These are phyloP conservation scores for Pythium pyrilobum DNA, from an alignment of 352 stramenopile species.

Conservation along the genomic window DNA sequence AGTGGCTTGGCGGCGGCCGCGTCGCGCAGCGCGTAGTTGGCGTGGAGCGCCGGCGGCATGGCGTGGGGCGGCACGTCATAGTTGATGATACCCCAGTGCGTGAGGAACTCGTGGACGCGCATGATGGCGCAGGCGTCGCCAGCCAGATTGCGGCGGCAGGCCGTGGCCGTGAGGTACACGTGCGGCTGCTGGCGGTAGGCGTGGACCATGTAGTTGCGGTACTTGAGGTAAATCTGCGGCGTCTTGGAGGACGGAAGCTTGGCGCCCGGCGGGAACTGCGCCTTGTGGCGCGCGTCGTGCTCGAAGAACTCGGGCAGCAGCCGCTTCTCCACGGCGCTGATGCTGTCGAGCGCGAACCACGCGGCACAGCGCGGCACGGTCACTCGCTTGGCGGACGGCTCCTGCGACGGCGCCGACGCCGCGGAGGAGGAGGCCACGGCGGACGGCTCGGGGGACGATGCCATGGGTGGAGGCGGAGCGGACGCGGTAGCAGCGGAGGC, in stretches of 20 bases:
- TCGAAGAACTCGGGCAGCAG: slow-evolving; percentile 84
- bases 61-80: slow-evolving; percentile 75
- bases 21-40: slow-evolving; percentile 53
- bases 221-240: slow-evolving; percentile 72
- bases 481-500: no score
- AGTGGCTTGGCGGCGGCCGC: not conserved
- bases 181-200: slow-evolving; percentile 73
- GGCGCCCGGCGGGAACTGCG: slow-evolving; percentile 17
- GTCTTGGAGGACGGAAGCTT: slow-evolving; percentile 37
- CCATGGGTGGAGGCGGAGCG: no score
- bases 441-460: not conserved
- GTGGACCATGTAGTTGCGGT: slow-evolving; percentile 86
- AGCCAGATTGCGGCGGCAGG: slow-evolving; percentile 73
- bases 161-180: slow-evolving; percentile 79
- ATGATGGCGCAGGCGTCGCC: slow-evolving; percentile 80
- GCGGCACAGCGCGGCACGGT: slow-evolving; percentile 63
- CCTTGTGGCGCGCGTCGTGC: slow-evolving; percentile 15
- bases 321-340: slow-evolving; percentile 76
- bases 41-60: slow-evolving; percentile 44
- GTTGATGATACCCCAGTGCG: slow-evolving; percentile 84
- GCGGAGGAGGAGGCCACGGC: not conserved
- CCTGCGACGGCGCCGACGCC: not conserved
- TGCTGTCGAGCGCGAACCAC: slow-evolving; percentile 74
- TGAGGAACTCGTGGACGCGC: slow-evolving; percentile 82
- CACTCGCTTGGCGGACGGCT: slow-evolving; percentile 17